These are phyloP conservation scores for Manihot esculenta DNA, from an alignment of 441 rosid species.

Conservation along the genomic window DNA sequence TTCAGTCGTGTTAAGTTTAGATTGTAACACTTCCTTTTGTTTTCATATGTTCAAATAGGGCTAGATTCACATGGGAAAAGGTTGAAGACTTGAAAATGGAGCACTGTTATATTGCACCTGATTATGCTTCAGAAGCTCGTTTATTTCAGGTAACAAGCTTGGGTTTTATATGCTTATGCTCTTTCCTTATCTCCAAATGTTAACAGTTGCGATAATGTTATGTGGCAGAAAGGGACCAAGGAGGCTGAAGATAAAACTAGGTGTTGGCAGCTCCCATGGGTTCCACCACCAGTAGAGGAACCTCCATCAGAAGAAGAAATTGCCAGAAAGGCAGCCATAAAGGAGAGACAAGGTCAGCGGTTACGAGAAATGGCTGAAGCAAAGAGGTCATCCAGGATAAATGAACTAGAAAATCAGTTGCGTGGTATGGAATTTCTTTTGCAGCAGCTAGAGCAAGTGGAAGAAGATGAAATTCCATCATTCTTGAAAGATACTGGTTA, in stretches of 20 bases:
- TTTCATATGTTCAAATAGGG: slow-evolving; percentile 41
- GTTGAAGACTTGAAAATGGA: slow-evolving; percentile 92
- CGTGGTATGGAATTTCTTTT: slow-evolving; percentile 76
- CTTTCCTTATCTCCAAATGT: slow-evolving; percentile 16
- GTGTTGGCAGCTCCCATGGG: slow-evolving; percentile 95
- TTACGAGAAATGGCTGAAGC: slow-evolving; percentile 98
- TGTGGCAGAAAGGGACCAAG: slow-evolving; percentile 70
- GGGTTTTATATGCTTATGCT: slow-evolving; percentile 11
- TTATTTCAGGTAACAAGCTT: slow-evolving; percentile 60
- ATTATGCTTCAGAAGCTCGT: slow-evolving; percentile 68
- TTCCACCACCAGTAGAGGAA: slow-evolving; percentile 80
- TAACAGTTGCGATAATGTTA: slow-evolving; percentile 22
- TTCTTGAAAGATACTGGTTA: slow-evolving; percentile 82
- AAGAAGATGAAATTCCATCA: slow-evolving; percentile 53
- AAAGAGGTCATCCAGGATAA: slow-evolving; percentile 77
- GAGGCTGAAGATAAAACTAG: slow-evolving; percentile 87
- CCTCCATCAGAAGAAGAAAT: slow-evolving; percentile 96
- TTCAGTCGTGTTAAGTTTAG: slow-evolving; percentile 2
- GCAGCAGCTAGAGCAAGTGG: slow-evolving; percentile 76
- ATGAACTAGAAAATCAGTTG: slow-evolving; percentile 77
- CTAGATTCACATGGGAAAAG: slow-evolving; percentile 86
- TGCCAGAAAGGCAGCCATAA: slow-evolving; percentile 90
- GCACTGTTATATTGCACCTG: slow-evolving; percentile 78
- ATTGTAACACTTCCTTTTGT: not conserved
- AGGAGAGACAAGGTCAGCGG: slow-evolving; percentile 91